Percentiles rank a stretch among this genome's conserved stretches.
Evolutionary conservation across 345 rosid genomes (phyloP).

Genomic region (Draba incana): DNA sequence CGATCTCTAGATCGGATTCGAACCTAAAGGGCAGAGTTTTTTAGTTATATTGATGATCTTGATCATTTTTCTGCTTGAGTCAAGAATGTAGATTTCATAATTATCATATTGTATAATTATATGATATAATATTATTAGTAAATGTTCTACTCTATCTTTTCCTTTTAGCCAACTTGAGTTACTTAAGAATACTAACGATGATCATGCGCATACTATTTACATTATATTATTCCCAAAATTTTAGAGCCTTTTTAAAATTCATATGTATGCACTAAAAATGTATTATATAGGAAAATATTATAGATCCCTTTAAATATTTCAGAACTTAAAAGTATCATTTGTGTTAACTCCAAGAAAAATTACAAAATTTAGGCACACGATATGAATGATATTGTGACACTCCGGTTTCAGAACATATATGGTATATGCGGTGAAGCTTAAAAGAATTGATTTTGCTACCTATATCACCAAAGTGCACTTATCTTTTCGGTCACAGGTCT

Average conservation of each 20-base stretch:
- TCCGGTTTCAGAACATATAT: no score
- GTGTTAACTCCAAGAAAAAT: constrained; percentile 3
- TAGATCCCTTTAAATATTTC: not conserved
- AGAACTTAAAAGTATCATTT: constrained; percentile 15
- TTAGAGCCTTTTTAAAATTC: not conserved
- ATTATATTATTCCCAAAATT: constrained; percentile 12
- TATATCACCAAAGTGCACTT: no score
- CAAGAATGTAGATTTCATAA: constrained; percentile 32
- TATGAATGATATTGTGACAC: no score
- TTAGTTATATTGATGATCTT: constrained; percentile 33
- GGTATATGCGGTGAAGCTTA: no score
- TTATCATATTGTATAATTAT: constrained; percentile 11
- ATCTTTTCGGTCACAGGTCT: no score
- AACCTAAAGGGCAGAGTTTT: constrained; percentile 23
- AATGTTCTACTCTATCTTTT: constrained; percentile 35
- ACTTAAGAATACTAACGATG: constrained; percentile 32
- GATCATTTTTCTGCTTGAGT: constrained; percentile 25
- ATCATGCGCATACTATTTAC: constrained; percentile 27
- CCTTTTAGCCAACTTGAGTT: constrained; percentile 40
- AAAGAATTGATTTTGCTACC: no score
- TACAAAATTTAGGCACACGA: not conserved
- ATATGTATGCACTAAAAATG: not conserved
- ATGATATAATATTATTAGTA: constrained; percentile 33
- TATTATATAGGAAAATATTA: constrained; percentile 9
- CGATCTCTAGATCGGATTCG: constrained; percentile 40